Evolutionary conservation across 2,329 filamentous ascomycete species (phyloP), one percentile per base, ranked within the genome.

Genomic region (Venturia effusa): DNA sequence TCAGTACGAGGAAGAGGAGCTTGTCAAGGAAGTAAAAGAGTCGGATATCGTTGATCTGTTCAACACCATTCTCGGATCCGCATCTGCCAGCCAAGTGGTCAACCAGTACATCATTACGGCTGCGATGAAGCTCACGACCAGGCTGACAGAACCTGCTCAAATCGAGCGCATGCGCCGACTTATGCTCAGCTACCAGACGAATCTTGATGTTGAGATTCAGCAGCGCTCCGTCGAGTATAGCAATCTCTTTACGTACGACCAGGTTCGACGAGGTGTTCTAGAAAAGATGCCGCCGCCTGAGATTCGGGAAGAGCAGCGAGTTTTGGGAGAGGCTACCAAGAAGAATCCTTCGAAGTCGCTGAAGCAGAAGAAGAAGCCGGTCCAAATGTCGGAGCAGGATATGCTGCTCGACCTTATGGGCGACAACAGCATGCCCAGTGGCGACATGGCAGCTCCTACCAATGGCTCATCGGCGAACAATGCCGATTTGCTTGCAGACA

Each of bases 271-370:
- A 66, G 94, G 94, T 65, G 94, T 99, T 2, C 80, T 99, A 13
- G 94, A 99, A 77, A 95, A 94, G 75, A 99, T 99, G 95, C 94
- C 94, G 8, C 85, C 94, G 1, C 94, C 94, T 10, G 93, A 97
- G 74, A 97, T 99, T 71, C 91, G 93, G 68, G 94, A 99, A 74
- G 91, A 96, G 74, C 93, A 94, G 63, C 84, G 93, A 66, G 92
- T 97, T 3, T 81, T 99, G 22, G 92, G 92, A 54, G 89, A 93
- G 70, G 87, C 91, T 0, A 79, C 79, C 69, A 74, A 78, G 59
- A 75, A 76, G 63, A 57, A 30, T 22, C 61, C 61, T 19, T 77
- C 84, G 60, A 82, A 85, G 65, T 48, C 41, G 22, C 73, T 83
- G n/a, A 73, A 81, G 61, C 90, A 89, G 73, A 85, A 91, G 65